Conservation (phyloP, 2,329 filamentous ascomycete species). For the Cladosporium halotolerans region DNA sequence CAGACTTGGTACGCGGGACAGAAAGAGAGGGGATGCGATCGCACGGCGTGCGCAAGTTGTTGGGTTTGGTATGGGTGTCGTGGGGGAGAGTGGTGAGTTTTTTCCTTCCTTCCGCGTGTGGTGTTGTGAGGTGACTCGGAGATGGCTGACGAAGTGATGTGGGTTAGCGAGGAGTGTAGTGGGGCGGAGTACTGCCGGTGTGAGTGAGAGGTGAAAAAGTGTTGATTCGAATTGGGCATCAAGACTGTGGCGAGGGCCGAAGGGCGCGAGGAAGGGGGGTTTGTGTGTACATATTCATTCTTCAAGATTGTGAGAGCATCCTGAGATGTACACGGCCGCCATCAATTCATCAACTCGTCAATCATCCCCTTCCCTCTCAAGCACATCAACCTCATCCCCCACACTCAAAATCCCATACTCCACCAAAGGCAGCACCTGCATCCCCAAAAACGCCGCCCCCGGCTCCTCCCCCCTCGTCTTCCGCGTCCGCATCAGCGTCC, state of each 20-base stretch:
- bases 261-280: no score
- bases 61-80: conserved; percentile 1
- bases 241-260: no score
- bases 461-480: conserved; percentile 19
- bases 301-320: no score
- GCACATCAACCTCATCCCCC: conserved; percentile 27
- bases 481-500: conserved; percentile 24
- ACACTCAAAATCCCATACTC: conserved; percentile 23
- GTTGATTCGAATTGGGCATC: no score
- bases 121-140: no score
- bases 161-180: background rate
- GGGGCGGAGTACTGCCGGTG: conserved; percentile 3
- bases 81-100: background rate
- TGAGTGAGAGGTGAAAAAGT: background rate
- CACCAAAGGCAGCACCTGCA: conserved; percentile 30
- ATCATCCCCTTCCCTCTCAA: conserved; percentile 15
- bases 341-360: no score
- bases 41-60: background rate
- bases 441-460: conserved; percentile 27
- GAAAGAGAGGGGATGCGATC: background rate
- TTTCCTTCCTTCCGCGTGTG: background rate
- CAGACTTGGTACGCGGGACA: background rate
- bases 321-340: no score
- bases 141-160: background rate
- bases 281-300: no score